phyloP scores from a whole-genome alignment of 306 rosid genomes.

The Fragaria ananassa region DNA sequence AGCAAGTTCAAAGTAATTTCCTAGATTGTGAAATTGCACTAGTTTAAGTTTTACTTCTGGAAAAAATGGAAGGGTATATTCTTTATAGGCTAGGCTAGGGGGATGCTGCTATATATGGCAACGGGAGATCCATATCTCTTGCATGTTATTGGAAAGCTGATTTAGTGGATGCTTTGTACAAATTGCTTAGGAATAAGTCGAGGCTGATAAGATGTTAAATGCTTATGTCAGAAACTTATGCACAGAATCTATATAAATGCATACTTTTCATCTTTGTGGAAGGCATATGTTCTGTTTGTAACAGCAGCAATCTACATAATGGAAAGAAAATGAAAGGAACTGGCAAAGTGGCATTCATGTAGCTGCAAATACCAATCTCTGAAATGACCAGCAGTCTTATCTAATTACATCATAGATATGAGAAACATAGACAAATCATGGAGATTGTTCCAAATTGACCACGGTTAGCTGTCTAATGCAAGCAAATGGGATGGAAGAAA shows the following conservation, averaged over 20 bases:
- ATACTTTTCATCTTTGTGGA: constrained; percentile 31
- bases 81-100: background rate
- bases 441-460: constrained; percentile 40
- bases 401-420: constrained; percentile 46
- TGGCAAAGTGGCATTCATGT: constrained; percentile 35
- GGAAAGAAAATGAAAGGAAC: constrained; percentile 19
- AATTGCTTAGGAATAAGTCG: constrained; percentile 36
- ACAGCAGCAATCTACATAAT: background rate
- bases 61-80: constrained; percentile 1
- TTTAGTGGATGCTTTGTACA: constrained; percentile 9
- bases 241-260: constrained; percentile 21
- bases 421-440: constrained; percentile 51
- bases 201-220: constrained; percentile 46
- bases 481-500: constrained; percentile 10
- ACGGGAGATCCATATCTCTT: background rate
- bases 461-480: constrained; percentile 48
- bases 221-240: constrained; percentile 41
- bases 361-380: constrained; percentile 36
- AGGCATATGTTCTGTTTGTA: constrained; percentile 27
- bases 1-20: constrained; percentile 2
- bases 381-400: constrained; percentile 37
- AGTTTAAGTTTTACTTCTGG: background rate
- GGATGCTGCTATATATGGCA: background rate
- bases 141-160: background rate
- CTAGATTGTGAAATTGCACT: background rate